Conservation (phyloP, 805 yeast genomes). For the Sungouiozyma ichnusensis region DNA sequence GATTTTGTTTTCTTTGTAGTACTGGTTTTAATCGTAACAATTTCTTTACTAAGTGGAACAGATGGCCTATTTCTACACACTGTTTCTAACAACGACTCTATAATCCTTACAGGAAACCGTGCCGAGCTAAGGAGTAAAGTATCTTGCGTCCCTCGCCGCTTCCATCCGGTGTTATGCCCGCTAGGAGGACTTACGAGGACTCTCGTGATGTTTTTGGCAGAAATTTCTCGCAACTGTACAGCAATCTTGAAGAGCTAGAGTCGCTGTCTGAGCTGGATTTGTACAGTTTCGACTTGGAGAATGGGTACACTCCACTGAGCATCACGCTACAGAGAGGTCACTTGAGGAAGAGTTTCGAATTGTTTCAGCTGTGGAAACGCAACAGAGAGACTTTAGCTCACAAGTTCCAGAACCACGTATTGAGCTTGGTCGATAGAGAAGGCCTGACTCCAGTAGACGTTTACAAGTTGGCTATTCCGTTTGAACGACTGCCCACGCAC, state of each 20-base stretch:
- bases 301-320: conserved; percentile 76
- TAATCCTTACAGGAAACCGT: neutral
- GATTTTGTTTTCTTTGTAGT: no score
- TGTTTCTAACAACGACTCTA: neutral
- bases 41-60: no score
- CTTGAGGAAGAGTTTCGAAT: conserved; percentile 21
- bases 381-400: conserved; percentile 15
- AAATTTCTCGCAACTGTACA: conserved; percentile 21
- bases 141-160: no score
- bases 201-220: conserved; percentile 63
- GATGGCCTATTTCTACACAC: no score
- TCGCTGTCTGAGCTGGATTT: conserved; percentile 26
- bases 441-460: conserved; percentile 67
- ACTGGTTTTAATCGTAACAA: no score
- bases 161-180: conserved; percentile 11
- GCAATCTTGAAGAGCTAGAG: conserved; percentile 13
- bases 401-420: conserved; percentile 17
- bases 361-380: conserved; percentile 22
- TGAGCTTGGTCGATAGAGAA: conserved; percentile 54
- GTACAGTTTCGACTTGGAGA: conserved; percentile 52
- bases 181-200: conserved; percentile 6
- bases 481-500: conserved; percentile 7
- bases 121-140: no score
- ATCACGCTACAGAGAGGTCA: conserved; percentile 35
- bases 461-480: conserved; percentile 15